Base-by-base conservation (phyloP, 352 stramenopile species). In the Globisporangium solare region DNA sequence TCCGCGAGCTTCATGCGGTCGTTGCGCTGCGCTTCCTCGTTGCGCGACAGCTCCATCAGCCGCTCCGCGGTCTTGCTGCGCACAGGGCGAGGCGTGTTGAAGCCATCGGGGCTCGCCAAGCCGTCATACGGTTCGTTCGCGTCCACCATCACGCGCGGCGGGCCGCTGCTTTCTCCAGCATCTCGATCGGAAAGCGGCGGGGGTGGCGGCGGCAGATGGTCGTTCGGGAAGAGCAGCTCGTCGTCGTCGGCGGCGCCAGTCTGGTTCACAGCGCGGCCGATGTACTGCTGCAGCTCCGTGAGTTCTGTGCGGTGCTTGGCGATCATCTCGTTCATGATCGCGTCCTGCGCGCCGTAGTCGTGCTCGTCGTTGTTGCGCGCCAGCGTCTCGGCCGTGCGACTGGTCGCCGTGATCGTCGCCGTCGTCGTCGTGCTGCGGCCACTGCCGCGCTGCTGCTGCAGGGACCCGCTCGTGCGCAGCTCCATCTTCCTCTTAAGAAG, bases 1-100 rank as follows among this genome's bases (percentile, higher is more conserved):
- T 94, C 84, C 5, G 82, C 80, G 2, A 92, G 60, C 18, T 68
- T 55, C 84, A 94, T 92, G 43, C 84, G 82, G 52, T 94, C 80
- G 8, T 68, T 83, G 49, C 79, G 74, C 22, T 53, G 42, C 22
- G 51, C 42, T 47, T 83, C 65, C 54, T 88, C 71, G 0, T 67
- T 73, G 32, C 67, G 66, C 31, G 76, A 84, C 6, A 87, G 61
- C 46, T 85, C 68, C 47, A 77, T 24, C 8, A 88, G 60, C 11
- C 74, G 63, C 54, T 86, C 74, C n/a, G 68, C 68, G 6, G 74
- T 68, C 7, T 70, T 64, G 49, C 63, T 66, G 22, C 69, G 60
- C 22, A 68, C 57, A 2, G 71, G 37, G 39, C 77, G 73, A 32
- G 73, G 64, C 18, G 65, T 84, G 24, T 61, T 50, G 50, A 72